Evolutionary conservation across 1,139 yeast species (phyloP).

Genomic region (Suzukiozyma palmioleophila): DNA sequence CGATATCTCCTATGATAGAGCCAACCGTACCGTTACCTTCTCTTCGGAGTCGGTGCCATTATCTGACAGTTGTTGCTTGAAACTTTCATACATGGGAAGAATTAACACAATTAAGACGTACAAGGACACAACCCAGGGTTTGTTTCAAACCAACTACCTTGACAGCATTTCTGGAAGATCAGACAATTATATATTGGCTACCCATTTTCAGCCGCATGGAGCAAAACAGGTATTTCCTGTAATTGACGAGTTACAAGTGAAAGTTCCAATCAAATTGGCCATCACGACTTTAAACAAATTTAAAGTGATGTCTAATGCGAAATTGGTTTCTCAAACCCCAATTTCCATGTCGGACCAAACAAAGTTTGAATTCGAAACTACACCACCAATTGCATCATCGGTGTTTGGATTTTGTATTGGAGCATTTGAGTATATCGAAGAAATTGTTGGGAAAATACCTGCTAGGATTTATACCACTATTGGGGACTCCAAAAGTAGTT

Average conservation of each 20-base stretch:
- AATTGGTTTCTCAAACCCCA: conserved; percentile 19
- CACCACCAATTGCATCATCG: conserved; percentile 59
- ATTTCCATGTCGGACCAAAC: conserved; percentile 19
- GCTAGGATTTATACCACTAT: conserved; percentile 52
- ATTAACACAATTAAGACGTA: conserved; percentile 52
- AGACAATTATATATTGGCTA: conserved; percentile 50
- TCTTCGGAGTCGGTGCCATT: conserved; percentile 10
- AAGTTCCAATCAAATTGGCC: conserved; percentile 46
- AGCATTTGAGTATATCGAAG: conserved; percentile 51
- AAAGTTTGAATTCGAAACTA: conserved; percentile 38
- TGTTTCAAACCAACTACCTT: conserved; percentile 61
- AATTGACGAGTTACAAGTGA: conserved; percentile 56
- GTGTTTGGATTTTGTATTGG: conserved; percentile 66
- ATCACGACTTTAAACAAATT: conserved; percentile 42
- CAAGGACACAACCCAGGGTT: conserved; percentile 57
- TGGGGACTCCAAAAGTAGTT: conserved; percentile 45
- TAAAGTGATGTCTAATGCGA: conserved; percentile 48
- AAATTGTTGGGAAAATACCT: conserved; percentile 29
- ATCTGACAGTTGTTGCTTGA: conserved; percentile 1
- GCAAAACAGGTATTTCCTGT: conserved; percentile 62
- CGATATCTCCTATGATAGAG: conserved; percentile 34
- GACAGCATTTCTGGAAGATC: conserved; percentile 46
- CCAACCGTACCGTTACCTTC: conserved; percentile 27
- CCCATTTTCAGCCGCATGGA: conserved; percentile 67
- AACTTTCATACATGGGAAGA: conserved; percentile 46